Conservation (phyloP, 257 asterid species). For the Solanum ahanhuiri region DNA sequence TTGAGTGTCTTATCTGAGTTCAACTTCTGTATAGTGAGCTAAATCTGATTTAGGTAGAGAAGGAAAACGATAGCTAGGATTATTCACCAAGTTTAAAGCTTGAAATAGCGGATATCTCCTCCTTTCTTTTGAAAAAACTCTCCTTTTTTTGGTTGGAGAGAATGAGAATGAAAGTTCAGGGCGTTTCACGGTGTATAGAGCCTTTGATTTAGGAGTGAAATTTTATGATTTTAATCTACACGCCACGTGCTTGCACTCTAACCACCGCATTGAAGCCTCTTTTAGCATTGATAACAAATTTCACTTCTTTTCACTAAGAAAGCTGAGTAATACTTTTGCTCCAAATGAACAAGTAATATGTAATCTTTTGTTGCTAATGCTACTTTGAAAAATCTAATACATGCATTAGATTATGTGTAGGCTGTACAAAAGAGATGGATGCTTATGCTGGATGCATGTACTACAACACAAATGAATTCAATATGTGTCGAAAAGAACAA, state of each 20-base stretch:
- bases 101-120: not conserved
- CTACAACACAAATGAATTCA: conserved; percentile 79
- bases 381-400: not conserved
- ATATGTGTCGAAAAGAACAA: conserved; percentile 83
- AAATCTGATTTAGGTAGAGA: not conserved
- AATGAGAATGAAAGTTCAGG: not conserved
- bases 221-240: not conserved
- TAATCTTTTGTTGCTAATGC: not conserved
- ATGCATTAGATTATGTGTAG: conserved; percentile 23
- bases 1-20: not conserved
- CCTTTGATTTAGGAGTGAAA: not conserved
- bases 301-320: not conserved
- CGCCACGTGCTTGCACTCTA: not conserved
- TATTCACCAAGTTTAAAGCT: not conserved
- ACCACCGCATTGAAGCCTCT: too few species aligned
- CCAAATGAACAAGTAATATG: not conserved
- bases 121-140: not conserved
- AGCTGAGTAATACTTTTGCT: not conserved
- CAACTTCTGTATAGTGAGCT: not conserved
- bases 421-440: conserved; percentile 74
- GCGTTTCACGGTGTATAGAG: not conserved
- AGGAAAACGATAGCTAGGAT: not conserved
- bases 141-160: not conserved
- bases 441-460: conserved; percentile 81
- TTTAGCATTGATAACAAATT: not conserved